A percentile compares a stretch with the other conserved stretches of the same genome.
Evolutionary conservation across 2,329 filamentous ascomycete genomes (phyloP).

Genomic region (Aspergillus pseudoterreus): DNA sequence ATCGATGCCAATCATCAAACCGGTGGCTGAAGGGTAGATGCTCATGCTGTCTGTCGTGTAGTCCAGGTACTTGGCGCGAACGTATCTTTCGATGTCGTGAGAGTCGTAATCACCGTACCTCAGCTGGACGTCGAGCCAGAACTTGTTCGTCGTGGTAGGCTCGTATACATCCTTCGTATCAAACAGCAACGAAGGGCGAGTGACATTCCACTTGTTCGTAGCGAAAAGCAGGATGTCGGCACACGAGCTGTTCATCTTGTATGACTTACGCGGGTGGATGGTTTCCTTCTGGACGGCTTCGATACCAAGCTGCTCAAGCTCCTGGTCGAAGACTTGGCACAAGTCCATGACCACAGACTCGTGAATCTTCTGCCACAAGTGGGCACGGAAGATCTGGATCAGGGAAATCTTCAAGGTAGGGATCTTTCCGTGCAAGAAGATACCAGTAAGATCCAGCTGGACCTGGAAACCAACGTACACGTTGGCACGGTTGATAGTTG

Average conservation of each 20-base stretch:
- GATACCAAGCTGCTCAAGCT: conserved; percentile 90
- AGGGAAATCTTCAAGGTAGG: conserved; percentile 96
- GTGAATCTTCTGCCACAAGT: conserved; percentile 99
- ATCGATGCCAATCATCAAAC: conserved; percentile 96
- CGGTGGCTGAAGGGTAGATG: conserved; percentile 95
- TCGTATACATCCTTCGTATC: conserved; percentile 97
- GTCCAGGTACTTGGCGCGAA: conserved; percentile 95
- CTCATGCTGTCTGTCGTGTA: conserved; percentile 99
- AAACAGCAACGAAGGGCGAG: conserved; percentile 84
- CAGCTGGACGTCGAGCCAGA: conserved; percentile 97
- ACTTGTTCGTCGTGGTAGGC: conserved; percentile 93
- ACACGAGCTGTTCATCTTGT: conserved; percentile 99
- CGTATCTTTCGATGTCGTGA: conserved; percentile 97
- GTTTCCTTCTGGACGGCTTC: conserved; percentile 99
- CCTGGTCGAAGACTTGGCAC: conserved; percentile 97
- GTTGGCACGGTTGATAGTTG: conserved; percentile 89
- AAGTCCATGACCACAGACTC: conserved; percentile 98
- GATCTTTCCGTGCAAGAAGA: conserved; percentile 98
- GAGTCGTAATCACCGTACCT: conserved; percentile 98
- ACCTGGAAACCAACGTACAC: conserved; percentile 99
- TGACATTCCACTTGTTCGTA: conserved; percentile 98
- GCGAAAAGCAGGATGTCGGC: conserved; percentile 96
- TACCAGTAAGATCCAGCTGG: conserved; percentile 93
- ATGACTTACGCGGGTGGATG: conserved; percentile 97
- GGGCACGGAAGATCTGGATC: conserved; percentile 98